A percentile compares a stretch with the other conserved stretches of the same genome.
Evolutionary conservation across 345 rosid genomes (phyloP).

Genomic region (Brassica incana): DNA sequence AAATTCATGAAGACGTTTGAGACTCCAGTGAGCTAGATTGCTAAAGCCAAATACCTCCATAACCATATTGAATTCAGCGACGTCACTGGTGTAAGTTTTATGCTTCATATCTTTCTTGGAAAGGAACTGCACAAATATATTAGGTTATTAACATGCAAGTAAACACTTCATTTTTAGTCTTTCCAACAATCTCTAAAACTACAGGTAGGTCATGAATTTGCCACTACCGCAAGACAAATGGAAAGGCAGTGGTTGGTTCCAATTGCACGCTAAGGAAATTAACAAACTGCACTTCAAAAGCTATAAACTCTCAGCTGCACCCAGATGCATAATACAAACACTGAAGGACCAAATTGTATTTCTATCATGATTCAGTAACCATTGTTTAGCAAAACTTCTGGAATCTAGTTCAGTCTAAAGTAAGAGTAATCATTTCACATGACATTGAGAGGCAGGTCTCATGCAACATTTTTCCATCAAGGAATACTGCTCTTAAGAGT

Average conservation of each 20-base stretch:
- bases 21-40: slow-evolving; percentile 12
- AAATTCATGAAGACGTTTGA: slow-evolving; percentile 21
- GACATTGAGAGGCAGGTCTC: not conserved
- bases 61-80: slow-evolving; percentile 87
- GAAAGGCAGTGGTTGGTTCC: not conserved
- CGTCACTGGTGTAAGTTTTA: slow-evolving; percentile 54
- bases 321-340: slow-evolving; percentile 7
- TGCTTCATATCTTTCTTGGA: slow-evolving; percentile 58
- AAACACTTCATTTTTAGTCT: not conserved
- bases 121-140: slow-evolving; percentile 52
- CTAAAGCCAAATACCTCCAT: slow-evolving; percentile 76
- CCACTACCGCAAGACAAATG: slow-evolving; percentile 15
- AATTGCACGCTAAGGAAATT: not conserved
- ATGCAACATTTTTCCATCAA: not conserved
- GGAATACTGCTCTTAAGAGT: slow-evolving; percentile 15
- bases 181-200: not conserved
- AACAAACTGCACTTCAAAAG: not conserved
- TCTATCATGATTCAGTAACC: not conserved
- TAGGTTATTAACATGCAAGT: slow-evolving; percentile 4
- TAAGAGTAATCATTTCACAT: slow-evolving; percentile 13
- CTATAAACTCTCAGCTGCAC: not conserved
- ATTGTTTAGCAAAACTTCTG: not conserved
- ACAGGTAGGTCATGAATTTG: not conserved
- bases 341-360: not conserved
- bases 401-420: not conserved